Evolutionary conservation across 2,329 filamentous ascomycete species (phyloP), one percentile per base, ranked within the genome.

Genomic region (Pezicula neosporulosa): DNA sequence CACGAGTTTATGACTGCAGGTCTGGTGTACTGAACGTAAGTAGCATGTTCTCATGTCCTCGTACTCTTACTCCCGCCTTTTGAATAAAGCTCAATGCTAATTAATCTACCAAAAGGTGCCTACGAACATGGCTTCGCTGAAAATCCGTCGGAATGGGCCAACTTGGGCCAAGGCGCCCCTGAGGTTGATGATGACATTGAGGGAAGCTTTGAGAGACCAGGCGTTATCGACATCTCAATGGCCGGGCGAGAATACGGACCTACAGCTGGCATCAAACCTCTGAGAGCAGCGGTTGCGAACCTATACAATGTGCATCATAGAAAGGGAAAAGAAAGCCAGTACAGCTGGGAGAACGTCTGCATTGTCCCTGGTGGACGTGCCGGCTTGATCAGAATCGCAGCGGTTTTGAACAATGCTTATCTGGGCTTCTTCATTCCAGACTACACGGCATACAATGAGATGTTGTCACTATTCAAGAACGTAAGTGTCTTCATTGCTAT

Each of bases 361-460:
- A 96, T 97, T 68, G 93, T 97, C 3, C 93, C 93, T 43, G 92
- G 92, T 69, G 93, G 93, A 37, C 84, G 93, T 63, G 93, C 93
- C 33, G 93, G 93, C 45, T 76, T 97, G 72, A 97, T 97, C 68
- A 84, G 93, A 62, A 97, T 97, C 68, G 93, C 93, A 18, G 93
- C 93, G 47, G 91, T 97, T 6, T 74, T 97, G 61, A 93, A 93
- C 58, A 96, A 96, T 69, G 86, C 91, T 50, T 96, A 96, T 66
- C 78, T 97, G 56, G 90, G 87, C 39, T 97, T 97, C 80, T 96
- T 96, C 72, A 89, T 96, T 66, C 90, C 90, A 43, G 89, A 97
- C 70, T 97, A 97, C 74, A 96, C 92, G 3, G 93, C 93, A 2
- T 97, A 97, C 77, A 96, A 95, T 66, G 92, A 97, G 76, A 97